Evolutionary conservation across 2,329 filamentous ascomycete genomes (phyloP), one percentile per base, ranked within the genome.

Genomic region (Penicillium nordicum): DNA sequence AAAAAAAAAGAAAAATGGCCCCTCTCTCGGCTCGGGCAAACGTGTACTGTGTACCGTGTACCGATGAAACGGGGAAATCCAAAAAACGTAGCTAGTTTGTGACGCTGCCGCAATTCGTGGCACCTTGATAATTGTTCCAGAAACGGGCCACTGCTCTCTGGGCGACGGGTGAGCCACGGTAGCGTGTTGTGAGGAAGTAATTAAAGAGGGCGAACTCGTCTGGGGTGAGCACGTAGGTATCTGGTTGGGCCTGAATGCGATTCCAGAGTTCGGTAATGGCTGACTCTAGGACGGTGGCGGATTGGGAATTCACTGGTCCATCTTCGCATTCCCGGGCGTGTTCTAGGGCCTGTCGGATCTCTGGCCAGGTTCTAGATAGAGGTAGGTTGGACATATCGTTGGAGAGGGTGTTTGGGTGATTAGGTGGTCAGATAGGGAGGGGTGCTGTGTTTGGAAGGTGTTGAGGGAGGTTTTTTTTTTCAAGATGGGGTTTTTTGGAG

Each of bases 171-270:
- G 75, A 76, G 57, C 83, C 82, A 30, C 77, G 72, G 68, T 88
- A 91, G 10, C 87, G 83, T 60, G 82, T 75, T 14, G 38, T 21
- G 60, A 89, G 87, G 72, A 88, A 93, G 74, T 88, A 93, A 78
- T 94, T 95, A 83, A 95, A 92, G 58, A 95, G 81, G 53, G 89
- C 85, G 68, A 94, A 95, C 75, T 96, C 90, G 73, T 90, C 85
- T 60, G 82, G 79, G 34, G 79, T 85, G 78, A 95, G 85, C 61
- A 94, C 74, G 73, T 93, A 95, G n/a, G 79, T 78, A 50, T 76
- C 71, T 1, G 88, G 88, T 32, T 87, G 78, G 4, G 79, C 78
- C 65, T 86, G 76, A 55, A 95, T 81, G 64, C 84, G 86, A 42
- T 69, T 70, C 89, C 89, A 93, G 61, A 92, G 83, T 60, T 82